These are phyloP conservation scores for Polygonum maritimum DNA, from an alignment of 148 eudicot genomes.

Conservation along the genomic window DNA sequence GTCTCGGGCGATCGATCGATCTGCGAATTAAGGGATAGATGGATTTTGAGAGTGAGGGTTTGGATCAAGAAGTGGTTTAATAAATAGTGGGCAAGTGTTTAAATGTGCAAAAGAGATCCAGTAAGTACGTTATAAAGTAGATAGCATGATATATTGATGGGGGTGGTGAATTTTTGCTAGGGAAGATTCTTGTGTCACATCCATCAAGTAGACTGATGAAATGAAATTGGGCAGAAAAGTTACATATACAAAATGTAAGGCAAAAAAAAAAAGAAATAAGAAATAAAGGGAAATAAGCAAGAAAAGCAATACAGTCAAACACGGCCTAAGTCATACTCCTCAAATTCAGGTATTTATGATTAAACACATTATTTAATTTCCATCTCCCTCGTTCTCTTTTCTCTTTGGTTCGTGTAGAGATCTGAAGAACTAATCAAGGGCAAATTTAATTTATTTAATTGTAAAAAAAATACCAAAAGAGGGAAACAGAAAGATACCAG, in stretches of 20 bases:
- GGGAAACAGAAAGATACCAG: neutral
- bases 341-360: neutral
- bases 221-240: neutral
- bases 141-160: neutral
- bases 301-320: neutral
- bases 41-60: too few relatives aligned
- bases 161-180: neutral
- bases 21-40: too few relatives aligned
- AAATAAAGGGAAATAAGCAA: neutral
- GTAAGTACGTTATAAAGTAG: neutral
- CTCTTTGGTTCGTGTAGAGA: neutral
- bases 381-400: neutral
- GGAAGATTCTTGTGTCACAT: constrained; percentile 4
- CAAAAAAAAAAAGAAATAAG: neutral
- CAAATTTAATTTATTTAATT: neutral
- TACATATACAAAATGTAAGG: neutral
- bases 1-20: too few relatives aligned
- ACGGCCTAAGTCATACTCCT: neutral
- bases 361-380: neutral
- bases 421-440: neutral
- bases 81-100: neutral
- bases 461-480: neutral
- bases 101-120: neutral
- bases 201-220: neutral
- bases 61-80: too few relatives aligned